Evolutionary conservation across 1,284 basidiomycete species (phyloP).

Genomic region (Naganishia sp.): DNA sequence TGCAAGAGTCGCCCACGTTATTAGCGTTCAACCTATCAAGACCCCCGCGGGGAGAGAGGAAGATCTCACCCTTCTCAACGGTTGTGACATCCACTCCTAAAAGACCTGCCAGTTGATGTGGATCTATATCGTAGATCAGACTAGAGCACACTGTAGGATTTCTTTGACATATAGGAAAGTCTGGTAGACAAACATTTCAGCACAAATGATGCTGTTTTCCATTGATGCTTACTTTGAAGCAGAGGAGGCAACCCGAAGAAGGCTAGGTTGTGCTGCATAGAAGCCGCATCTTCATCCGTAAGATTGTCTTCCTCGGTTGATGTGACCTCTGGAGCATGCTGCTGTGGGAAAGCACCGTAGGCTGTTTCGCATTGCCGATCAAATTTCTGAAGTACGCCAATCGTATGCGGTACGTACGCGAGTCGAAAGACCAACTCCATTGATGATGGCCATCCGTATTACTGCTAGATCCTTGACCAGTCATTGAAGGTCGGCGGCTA

Average conservation of each 20-base stretch:
- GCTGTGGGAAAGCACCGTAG: not conserved
- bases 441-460: slow-evolving; percentile 14
- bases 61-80: slow-evolving; percentile 2
- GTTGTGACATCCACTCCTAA: slow-evolving; percentile 8
- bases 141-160: slow-evolving; percentile 19
- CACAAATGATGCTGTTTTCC: not conserved
- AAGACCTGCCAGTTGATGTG: slow-evolving; percentile 37
- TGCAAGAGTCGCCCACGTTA: not conserved
- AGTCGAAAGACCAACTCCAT: slow-evolving; percentile 44
- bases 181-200: not conserved
- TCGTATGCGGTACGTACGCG: slow-evolving; percentile 9
- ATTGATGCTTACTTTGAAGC: slow-evolving; percentile 18
- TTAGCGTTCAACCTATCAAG: not conserved
- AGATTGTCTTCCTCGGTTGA: not conserved
- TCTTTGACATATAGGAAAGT: slow-evolving; percentile 17
- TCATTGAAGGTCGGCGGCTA: not conserved
- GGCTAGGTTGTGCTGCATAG: slow-evolving; percentile 12
- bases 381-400: not conserved
- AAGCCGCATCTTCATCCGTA: not conserved
- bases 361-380: not conserved
- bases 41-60: not conserved
- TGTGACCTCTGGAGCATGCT: not conserved
- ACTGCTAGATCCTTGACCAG: slow-evolving; percentile 23
- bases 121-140: slow-evolving; percentile 4
- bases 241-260: slow-evolving; percentile 20